Conservation (phyloP, 192 early-diverging fungal genomes). For the Coemansia sp. region DNA sequence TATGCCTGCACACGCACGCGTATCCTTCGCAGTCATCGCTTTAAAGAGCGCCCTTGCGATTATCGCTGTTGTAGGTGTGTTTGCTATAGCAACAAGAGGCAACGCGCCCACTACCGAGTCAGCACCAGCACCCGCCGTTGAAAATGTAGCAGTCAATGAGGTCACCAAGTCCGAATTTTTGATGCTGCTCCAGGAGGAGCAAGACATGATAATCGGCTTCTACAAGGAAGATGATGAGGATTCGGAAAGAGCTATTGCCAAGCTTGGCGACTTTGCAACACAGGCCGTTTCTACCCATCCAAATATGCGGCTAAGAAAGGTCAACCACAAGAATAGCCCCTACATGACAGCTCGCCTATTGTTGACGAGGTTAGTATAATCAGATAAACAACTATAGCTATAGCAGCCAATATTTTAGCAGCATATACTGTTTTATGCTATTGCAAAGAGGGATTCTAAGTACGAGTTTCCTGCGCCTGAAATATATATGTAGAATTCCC, state of each 20-base stretch:
- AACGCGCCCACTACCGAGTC: background rate
- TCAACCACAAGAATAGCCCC: slow-evolving; percentile 32
- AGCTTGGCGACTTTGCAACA: slow-evolving; percentile 22
- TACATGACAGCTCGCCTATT: slow-evolving; percentile 48
- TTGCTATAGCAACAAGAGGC: background rate
- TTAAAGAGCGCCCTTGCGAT: background rate
- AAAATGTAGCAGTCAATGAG: slow-evolving; percentile 3
- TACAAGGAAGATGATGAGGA: slow-evolving; percentile 20
- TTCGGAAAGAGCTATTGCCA: slow-evolving; percentile 15
- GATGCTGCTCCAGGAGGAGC: slow-evolving; percentile 12
- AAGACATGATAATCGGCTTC: slow-evolving; percentile 31
- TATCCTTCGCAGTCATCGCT: background rate
- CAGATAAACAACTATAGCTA: background rate
- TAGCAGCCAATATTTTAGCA: background rate
- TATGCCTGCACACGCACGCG: background rate
- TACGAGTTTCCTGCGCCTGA: background rate
- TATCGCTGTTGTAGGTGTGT: background rate
- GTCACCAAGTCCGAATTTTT: slow-evolving; percentile 30
- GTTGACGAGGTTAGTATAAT: slow-evolving; percentile 27
- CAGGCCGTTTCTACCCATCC: slow-evolving; percentile 18
- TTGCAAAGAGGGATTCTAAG: background rate
- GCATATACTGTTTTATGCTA: background rate
- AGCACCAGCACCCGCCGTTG: background rate
- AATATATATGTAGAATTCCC: slow-evolving; percentile 26
- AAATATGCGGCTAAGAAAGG: slow-evolving; percentile 27